phyloP scores from a whole-genome alignment of 768 basidiomycete genomes.

The Pisolithus marmoratus region DNA sequence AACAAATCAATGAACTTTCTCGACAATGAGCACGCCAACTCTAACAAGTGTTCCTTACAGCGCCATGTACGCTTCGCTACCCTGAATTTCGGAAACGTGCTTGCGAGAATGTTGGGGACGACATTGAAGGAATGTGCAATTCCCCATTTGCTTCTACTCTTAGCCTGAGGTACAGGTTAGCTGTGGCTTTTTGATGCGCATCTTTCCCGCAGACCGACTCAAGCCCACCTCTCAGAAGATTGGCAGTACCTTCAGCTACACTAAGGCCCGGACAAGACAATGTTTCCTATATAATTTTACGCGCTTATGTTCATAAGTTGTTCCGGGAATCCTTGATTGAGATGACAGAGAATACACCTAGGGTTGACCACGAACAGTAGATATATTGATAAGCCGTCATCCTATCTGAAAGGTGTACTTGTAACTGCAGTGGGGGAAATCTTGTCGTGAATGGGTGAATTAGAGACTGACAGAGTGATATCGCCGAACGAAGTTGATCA shows the following conservation, averaged over 20 bases:
- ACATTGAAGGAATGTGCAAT: constrained; percentile 42
- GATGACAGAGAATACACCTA: constrained; percentile 10
- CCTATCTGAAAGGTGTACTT: neutral
- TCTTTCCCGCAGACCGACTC: constrained; percentile 31
- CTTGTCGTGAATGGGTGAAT: neutral
- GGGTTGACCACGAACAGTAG: constrained; percentile 2
- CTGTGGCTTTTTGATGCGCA: too few species aligned
- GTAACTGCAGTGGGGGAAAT: neutral
- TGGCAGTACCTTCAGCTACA: constrained; percentile 43
- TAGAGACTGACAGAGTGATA: neutral
- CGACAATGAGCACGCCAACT: too few species aligned
- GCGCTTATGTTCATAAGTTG: neutral
- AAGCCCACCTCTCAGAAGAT: constrained; percentile 47
- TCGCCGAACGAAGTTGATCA: constrained; percentile 15
- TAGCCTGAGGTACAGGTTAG: constrained; percentile 39
- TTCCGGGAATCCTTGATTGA: constrained; percentile 9
- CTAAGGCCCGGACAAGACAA: constrained; percentile 43
- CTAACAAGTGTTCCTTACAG: too few species aligned
- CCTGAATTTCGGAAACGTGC: constrained; percentile 56
- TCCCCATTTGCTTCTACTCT: constrained; percentile 38
- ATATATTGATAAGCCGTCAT: neutral
- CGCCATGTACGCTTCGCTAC: constrained; percentile 20
- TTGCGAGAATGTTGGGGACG: constrained; percentile 46
- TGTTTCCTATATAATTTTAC: constrained; percentile 9
- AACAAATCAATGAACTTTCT: too few species aligned